Conservation (phyloP, 129 eudicot species). For the Daucus carota region DH1_v3.0 NC_030384.2:33446501-33447000, state of each 20-base stretch:
- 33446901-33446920: background rate
- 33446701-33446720: background rate
- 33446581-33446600: background rate
- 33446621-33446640: background rate
- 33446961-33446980: background rate
- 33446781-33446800: background rate
- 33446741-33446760: background rate
- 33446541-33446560: background rate
- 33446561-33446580: background rate
- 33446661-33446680: background rate
- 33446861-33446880: background rate
- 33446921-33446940: conserved; percentile 1
- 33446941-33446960: background rate
- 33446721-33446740: background rate
- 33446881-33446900: background rate
- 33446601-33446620: background rate
- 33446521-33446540: background rate
- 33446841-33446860: background rate
- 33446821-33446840: background rate
- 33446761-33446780: background rate
- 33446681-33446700: background rate
- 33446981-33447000: background rate
- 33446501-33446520: background rate
- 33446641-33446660: background rate
- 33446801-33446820: background rate